Evolutionary conservation across 805 yeast genomes (phyloP).

Genomic region (Saccharomycopsis babjevae): DNA sequence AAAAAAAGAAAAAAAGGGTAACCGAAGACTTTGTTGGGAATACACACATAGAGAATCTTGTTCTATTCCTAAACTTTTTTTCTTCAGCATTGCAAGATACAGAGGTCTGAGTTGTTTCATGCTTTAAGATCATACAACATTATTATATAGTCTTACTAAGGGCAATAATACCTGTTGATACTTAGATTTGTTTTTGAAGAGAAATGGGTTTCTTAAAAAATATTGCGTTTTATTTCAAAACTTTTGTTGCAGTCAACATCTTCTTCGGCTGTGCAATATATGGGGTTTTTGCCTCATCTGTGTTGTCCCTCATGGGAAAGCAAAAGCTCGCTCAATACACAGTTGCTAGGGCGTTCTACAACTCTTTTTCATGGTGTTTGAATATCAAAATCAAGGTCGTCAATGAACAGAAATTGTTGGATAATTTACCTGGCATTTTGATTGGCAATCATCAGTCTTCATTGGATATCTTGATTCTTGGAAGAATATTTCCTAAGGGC

Average conservation of each 20-base stretch:
- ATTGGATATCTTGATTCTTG: constrained; percentile 73
- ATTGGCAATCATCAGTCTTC: constrained; percentile 89
- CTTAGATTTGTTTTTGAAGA: not conserved
- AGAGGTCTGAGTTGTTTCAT: no score
- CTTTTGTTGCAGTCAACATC: constrained; percentile 42
- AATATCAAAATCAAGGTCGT: constrained; percentile 64
- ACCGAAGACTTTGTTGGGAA: not conserved
- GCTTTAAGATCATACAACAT: not conserved
- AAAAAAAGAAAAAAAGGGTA: not conserved
- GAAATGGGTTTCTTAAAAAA: constrained; percentile 23
- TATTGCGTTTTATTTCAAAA: constrained; percentile 47
- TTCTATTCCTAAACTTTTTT: not conserved
- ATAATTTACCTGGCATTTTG: constrained; percentile 60
- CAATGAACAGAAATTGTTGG: constrained; percentile 45
- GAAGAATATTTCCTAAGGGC: constrained; percentile 74
- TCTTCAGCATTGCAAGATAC: no score
- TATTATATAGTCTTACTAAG: not conserved
- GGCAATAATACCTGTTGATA: not conserved
- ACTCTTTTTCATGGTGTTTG: constrained; percentile 45
- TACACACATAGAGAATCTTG: not conserved
- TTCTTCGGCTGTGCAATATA: constrained; percentile 55
- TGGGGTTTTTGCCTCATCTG: constrained; percentile 68
- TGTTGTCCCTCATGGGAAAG: constrained; percentile 59
- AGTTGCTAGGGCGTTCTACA: constrained; percentile 75
- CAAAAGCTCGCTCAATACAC: constrained; percentile 79